Percentiles rank a stretch among this genome's conserved stretches.
These are phyloP conservation scores for Daucus carota DNA, from an alignment of 129 eudicot genomes.

Conservation along the genomic window DH1_v3.0 NC_030382.2:28363501-28364000, in stretches of 20 bases:
- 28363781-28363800: conserved; percentile 97
- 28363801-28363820: conserved; percentile 98
- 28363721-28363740: conserved; percentile 5
- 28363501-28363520: conserved; percentile 85
- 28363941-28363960: background rate
- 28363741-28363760: conserved; percentile 11
- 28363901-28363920: background rate
- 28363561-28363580: conserved; percentile 1
- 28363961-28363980: background rate
- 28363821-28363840: conserved; percentile 99
- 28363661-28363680: conserved; percentile 98
- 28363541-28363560: conserved; percentile 13
- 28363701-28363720: background rate
- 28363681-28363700: background rate
- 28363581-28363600: conserved; percentile 19
- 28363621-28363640: conserved; percentile 75
- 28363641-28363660: conserved; percentile 79
- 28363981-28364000: background rate
- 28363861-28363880: conserved; percentile 53
- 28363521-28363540: conserved; percentile 88
- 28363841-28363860: conserved; percentile 97
- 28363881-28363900: background rate
- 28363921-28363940: background rate
- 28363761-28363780: conserved; percentile 99
- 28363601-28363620: conserved; percentile 54